phyloP scores from a whole-genome alignment of 805 yeast genomes.

The Zygoascus bituminiphila region DNA sequence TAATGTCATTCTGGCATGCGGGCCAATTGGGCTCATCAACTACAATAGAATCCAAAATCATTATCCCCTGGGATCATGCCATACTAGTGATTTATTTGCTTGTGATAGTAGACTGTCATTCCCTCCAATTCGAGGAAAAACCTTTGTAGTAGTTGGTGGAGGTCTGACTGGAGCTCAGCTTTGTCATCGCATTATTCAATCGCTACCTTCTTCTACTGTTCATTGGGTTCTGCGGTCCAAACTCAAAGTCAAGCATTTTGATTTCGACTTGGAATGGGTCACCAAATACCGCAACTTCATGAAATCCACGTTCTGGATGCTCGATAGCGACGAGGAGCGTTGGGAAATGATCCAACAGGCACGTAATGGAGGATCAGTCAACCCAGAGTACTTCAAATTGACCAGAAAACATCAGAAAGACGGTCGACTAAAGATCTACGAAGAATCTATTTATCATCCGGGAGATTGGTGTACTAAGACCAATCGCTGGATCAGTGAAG shows the following conservation, averaged over 20 bases:
- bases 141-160: slow-evolving; percentile 34
- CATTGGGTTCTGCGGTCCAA: slow-evolving; percentile 32
- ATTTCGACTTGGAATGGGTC: slow-evolving; percentile 43
- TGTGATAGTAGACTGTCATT: slow-evolving; percentile 1
- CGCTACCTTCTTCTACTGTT: slow-evolving; percentile 25
- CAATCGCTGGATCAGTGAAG: slow-evolving; percentile 25
- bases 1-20: slow-evolving; percentile 12
- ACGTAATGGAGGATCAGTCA: slow-evolving; percentile 39
- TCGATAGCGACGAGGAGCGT: slow-evolving; percentile 37
- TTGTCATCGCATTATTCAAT: slow-evolving; percentile 31
- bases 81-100: slow-evolving; percentile 11
- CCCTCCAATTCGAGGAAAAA: slow-evolving; percentile 3
- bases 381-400: slow-evolving; percentile 36
- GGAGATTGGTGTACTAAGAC: slow-evolving; percentile 25
- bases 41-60: slow-evolving; percentile 2
- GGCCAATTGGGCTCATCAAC: slow-evolving; percentile 12
- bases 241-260: slow-evolving; percentile 39
- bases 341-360: slow-evolving; percentile 35
- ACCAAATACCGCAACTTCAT: slow-evolving; percentile 40
- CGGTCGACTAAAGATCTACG: slow-evolving; percentile 30
- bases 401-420: slow-evolving; percentile 27
- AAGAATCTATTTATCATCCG: slow-evolving; percentile 13
- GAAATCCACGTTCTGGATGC: slow-evolving; percentile 37
- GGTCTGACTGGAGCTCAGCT: slow-evolving; percentile 41
- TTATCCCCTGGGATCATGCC: slow-evolving; percentile 13